Percentiles rank a stretch among this genome's conserved stretches.
phyloP scores from a whole-genome alignment of 1,284 basidiomycete species.

The Cryptococcus neoformans region DNA sequence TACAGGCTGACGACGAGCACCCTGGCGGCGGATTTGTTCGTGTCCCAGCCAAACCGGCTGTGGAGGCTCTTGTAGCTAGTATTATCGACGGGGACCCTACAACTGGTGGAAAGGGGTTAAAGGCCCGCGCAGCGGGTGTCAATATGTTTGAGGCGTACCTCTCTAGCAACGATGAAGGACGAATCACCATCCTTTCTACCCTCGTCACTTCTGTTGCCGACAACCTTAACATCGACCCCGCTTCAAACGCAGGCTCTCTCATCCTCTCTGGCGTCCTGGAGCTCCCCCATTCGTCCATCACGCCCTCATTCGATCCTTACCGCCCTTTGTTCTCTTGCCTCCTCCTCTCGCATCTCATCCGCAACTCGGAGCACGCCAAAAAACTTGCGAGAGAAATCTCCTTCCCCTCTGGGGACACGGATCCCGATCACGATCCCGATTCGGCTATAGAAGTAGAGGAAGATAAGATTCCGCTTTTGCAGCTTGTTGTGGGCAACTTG shows the following conservation, averaged over 20 bases:
- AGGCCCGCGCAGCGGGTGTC: conserved; percentile 50
- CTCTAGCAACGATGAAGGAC: conserved; percentile 47
- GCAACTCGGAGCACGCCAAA: conserved; percentile 56
- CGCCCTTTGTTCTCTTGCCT: conserved; percentile 54
- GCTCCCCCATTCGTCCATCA: conserved; percentile 32
- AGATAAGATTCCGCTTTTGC: conserved; percentile 55
- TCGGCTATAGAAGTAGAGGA: conserved; percentile 32
- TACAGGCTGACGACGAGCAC: conserved; percentile 47
- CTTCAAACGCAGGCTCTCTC: conserved; percentile 51
- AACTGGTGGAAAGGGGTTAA: conserved; percentile 39
- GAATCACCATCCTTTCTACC: conserved; percentile 48
- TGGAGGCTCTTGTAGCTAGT: conserved; percentile 45
- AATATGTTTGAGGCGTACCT: conserved; percentile 52
- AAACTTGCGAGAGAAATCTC: conserved; percentile 53
- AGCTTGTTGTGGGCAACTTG: conserved; percentile 59
- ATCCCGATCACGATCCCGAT: conserved; percentile 31
- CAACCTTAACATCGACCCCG: conserved; percentile 28
- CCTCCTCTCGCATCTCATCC: conserved; percentile 54
- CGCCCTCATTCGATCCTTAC: conserved; percentile 53
- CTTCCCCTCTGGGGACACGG: conserved; percentile 38
- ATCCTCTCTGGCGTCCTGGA: conserved; percentile 54
- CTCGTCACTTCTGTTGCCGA: conserved; percentile 31
- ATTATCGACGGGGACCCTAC: conserved; percentile 44
- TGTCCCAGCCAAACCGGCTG: conserved; percentile 46
- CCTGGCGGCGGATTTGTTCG: conserved; percentile 49